Evolutionary conservation across 2,329 filamentous ascomycete species (phyloP), one percentile per base, ranked within the genome.

Genomic region (Stachybotrys chartarum): DNA sequence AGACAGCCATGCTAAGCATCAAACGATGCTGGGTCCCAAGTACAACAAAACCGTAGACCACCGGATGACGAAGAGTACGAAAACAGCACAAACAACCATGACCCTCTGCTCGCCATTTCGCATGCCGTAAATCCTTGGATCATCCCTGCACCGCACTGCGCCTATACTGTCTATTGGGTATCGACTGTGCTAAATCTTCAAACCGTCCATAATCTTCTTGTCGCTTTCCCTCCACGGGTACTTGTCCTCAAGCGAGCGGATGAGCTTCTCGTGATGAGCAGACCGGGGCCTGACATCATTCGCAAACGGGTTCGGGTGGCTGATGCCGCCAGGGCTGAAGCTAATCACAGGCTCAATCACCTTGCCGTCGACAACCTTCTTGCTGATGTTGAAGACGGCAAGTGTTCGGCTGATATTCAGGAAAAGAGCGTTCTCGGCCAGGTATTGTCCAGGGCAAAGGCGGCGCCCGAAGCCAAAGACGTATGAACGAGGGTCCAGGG

Each of bases 381-480:
- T 56, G 3, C 49, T 57, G 6, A 80, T 69, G 4, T 69, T 64
- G 54, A 82, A 82, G 0, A 74, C 75, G 0, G 78, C 69, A 3
- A 83, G 66, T 0, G 70, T 64, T 47, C 76, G 76, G 0, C 68
- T 75, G 18, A 72, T 60, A 4, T 56, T 70, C 14, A 72, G 58
- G 50, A 64, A 73, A 0, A 71, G 17, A 1, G 63, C 59, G 1
- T 63, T 55, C 12, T 66, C 62, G 0, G 68, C 70, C 2, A 73
- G 56, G 10, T 64, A 57, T 1, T 63, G 59, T 0, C 70, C 70
- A 0, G 70, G 65, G 35, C 68, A 73, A 16, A 69, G 59, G 3
- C 70, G 64, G 0, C 70, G 67, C 5, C 70, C 70, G 44, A 66
- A 72, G 0, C 68, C 70, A 51, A 70, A 73, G 3, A 61, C 63